A percentile compares a stretch with the other conserved stretches of the same genome.
Evolutionary conservation across 148 eudicot species (phyloP).

Genomic region (Rhododendron williamsianum): DNA sequence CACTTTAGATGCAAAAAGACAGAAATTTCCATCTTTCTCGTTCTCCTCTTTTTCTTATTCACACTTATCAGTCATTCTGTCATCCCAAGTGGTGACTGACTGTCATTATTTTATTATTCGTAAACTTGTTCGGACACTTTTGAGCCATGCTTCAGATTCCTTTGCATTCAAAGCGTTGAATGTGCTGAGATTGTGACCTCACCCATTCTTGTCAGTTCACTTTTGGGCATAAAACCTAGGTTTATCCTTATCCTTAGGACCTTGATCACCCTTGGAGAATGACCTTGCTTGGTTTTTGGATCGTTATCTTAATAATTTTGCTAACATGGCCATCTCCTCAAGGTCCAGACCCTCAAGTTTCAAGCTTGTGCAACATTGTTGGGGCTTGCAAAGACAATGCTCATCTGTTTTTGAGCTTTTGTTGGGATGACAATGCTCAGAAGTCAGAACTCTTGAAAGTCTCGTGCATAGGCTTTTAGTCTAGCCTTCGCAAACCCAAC

Average conservation of each 20-base stretch:
- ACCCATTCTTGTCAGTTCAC: neutral
- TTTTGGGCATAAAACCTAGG: neutral
- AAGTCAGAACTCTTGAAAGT: neutral
- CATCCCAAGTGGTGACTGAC: neutral
- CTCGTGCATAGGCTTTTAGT: neutral
- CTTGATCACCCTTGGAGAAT: neutral
- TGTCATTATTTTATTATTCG: too few relatives aligned
- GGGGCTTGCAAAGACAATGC: too few relatives aligned
- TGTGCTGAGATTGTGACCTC: neutral
- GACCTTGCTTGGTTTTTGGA: neutral
- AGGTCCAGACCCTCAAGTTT: too few relatives aligned
- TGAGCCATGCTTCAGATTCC: neutral
- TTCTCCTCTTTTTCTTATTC: too few relatives aligned
- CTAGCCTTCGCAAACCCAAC: neutral
- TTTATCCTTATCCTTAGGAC: neutral
- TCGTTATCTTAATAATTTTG: too few relatives aligned
- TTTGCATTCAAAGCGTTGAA: neutral
- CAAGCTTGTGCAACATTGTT: too few relatives aligned
- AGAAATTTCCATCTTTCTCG: neutral
- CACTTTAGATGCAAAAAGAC: neutral
- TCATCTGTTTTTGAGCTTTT: too few relatives aligned
- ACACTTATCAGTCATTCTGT: neutral
- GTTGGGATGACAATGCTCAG: too few relatives aligned
- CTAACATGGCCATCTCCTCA: too few relatives aligned
- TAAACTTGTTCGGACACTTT: neutral